phyloP scores from a whole-genome alignment of 768 basidiomycete species.

The Lentinula aciculospora region DNA sequence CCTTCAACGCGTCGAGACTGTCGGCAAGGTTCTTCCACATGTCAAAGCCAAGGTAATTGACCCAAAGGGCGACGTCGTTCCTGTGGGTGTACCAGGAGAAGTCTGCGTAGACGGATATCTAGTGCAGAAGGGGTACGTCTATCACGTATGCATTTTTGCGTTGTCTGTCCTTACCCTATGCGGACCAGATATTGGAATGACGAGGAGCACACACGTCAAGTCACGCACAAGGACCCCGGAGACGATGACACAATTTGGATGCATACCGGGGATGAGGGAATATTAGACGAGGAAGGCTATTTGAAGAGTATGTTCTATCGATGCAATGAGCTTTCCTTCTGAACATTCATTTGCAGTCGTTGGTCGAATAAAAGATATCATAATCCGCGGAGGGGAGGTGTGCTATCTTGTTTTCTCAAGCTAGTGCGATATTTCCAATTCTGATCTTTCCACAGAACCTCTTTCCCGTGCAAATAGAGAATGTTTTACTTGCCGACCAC shows the following conservation, averaged over 20 bases:
- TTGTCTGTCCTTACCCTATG: neutral
- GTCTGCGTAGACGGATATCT: conserved; percentile 70
- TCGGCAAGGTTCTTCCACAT: conserved; percentile 72
- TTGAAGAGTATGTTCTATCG: conserved; percentile 44
- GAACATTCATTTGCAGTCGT: neutral
- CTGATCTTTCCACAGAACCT: conserved; percentile 50
- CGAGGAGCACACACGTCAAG: conserved; percentile 55
- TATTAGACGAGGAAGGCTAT: conserved; percentile 80
- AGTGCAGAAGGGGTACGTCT: conserved; percentile 65
- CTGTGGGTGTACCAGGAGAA: conserved; percentile 72
- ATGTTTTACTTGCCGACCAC: conserved; percentile 45
- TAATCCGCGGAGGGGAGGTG: conserved; percentile 87
- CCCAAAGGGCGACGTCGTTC: conserved; percentile 51
- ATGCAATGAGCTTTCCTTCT: neutral
- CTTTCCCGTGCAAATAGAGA: conserved; percentile 83
- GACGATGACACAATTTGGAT: conserved; percentile 66
- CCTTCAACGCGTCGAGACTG: conserved; percentile 75
- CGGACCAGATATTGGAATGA: conserved; percentile 68
- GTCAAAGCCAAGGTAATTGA: conserved; percentile 72
- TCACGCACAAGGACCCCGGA: conserved; percentile 41
- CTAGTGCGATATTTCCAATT: neutral
- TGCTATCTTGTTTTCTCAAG: conserved; percentile 1
- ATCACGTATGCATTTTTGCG: neutral
- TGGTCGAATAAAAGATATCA: conserved; percentile 53
- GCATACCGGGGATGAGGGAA: conserved; percentile 78